A percentile compares a stretch with the other conserved stretches of the same genome.
phyloP scores from a whole-genome alignment of 345 rosid species.

The Noccaea bulbosa region DNA sequence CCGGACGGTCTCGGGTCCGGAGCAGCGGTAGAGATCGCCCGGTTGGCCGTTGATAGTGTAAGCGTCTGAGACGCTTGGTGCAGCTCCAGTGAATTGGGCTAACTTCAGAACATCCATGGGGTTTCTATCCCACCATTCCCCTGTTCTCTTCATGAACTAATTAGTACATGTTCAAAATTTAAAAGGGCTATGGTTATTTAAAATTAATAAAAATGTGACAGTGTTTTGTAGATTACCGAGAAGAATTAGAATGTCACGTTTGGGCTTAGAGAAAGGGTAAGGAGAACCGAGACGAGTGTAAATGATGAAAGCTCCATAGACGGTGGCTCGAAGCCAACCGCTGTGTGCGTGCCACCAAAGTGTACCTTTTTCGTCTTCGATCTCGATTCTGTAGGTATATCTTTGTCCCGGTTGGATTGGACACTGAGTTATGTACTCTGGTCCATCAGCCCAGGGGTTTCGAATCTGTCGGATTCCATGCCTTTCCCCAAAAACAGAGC shows the following conservation, averaged over 20 bases:
- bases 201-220: no score
- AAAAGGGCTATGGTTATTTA: no score
- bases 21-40: slow-evolving; percentile 88
- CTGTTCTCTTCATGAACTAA: slow-evolving; percentile 38
- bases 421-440: slow-evolving; percentile 78
- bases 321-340: slow-evolving; percentile 81
- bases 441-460: slow-evolving; percentile 96
- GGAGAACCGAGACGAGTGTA: slow-evolving; percentile 59
- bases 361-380: slow-evolving; percentile 72
- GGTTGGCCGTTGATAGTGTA: slow-evolving; percentile 94
- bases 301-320: slow-evolving; percentile 77
- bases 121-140: slow-evolving; percentile 91
- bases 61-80: slow-evolving; percentile 82
- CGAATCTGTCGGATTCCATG: slow-evolving; percentile 71
- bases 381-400: slow-evolving; percentile 63
- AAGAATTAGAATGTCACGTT: slow-evolving; percentile 64
- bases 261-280: slow-evolving; percentile 68
- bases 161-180: no score
- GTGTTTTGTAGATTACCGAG: slow-evolving; percentile 51
- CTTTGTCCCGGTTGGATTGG: slow-evolving; percentile 74
- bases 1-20: slow-evolving; percentile 37
- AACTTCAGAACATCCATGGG: slow-evolving; percentile 66
- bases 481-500: slow-evolving; percentile 40
- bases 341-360: slow-evolving; percentile 98
- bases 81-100: slow-evolving; percentile 66